A percentile compares a stretch with the other conserved stretches of the same genome.
Evolutionary conservation across 768 basidiomycete genomes (phyloP).

Genomic region (Termitomyces sp.): DNA sequence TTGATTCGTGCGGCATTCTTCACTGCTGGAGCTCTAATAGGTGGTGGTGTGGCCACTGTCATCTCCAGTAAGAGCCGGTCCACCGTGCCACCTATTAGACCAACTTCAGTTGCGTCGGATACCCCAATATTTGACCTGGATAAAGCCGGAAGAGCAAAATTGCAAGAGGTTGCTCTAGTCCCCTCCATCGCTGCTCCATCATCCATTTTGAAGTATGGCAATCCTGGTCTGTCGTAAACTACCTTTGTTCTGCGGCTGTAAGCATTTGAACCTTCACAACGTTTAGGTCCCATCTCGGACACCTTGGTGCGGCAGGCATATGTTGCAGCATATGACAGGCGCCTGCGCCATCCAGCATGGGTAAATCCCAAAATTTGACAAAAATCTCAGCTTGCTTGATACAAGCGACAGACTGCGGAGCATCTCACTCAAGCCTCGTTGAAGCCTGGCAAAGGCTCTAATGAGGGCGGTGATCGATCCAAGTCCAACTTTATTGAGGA

Average conservation of each 20-base stretch:
- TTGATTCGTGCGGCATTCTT: slow-evolving; percentile 68
- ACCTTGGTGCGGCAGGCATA: slow-evolving; percentile 77
- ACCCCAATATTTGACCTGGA: slow-evolving; percentile 41
- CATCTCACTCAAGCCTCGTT: slow-evolving; percentile 82
- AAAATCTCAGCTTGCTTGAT: neutral
- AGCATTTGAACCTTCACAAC: neutral
- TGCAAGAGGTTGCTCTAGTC: slow-evolving; percentile 30
- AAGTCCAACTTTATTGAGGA: slow-evolving; percentile 86
- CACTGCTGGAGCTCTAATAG: slow-evolving; percentile 76
- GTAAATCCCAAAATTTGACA: slow-evolving; percentile 33
- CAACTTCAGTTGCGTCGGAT: slow-evolving; percentile 8
- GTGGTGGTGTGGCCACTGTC: slow-evolving; percentile 63
- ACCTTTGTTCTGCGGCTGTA: neutral
- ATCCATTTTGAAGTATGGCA: slow-evolving; percentile 65
- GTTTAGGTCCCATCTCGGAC: slow-evolving; percentile 80
- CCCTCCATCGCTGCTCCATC: slow-evolving; percentile 19
- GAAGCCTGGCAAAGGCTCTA: slow-evolving; percentile 28
- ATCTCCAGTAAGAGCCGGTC: slow-evolving; percentile 29
- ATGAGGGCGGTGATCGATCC: slow-evolving; percentile 54
- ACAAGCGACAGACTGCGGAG: slow-evolving; percentile 73
- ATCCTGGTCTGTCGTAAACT: slow-evolving; percentile 55
- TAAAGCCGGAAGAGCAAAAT: slow-evolving; percentile 33
- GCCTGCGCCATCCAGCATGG: slow-evolving; percentile 91
- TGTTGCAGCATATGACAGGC: slow-evolving; percentile 85
- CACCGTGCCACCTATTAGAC: slow-evolving; percentile 6